Base-by-base conservation (phyloP, 1,284 basidiomycete species). In the Somion occarium region DNA sequence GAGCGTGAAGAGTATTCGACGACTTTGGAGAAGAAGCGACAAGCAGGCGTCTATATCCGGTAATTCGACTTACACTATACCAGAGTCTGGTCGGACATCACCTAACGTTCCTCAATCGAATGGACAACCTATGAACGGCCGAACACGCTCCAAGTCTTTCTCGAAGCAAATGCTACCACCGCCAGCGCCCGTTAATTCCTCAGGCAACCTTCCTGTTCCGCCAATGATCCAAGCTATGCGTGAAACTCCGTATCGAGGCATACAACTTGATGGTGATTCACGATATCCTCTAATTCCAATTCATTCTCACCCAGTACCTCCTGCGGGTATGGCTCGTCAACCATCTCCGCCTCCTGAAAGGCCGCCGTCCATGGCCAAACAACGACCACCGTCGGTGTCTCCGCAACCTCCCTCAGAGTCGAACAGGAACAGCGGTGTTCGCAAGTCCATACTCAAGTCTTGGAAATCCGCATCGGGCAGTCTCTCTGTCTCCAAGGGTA, bases 1-100 rank as follows among this genome's bases (percentile, higher is more conserved):
- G 68, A 80, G 78, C 26, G 82, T 89, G 54, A 88, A 82, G 66
- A 75, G 75, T 52, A 76, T 90, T 59, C 83, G 79, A 64, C 85
- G 79, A 54, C 63, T 90, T 23, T 90, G 86, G 88, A 77, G 85
- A 57, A 85, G 78, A 73, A 86, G 81, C 59, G 78, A 78, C 61
- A 81, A 82, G 52, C 71, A 72, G 43, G 67, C 73, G 47, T 63
- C 65, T n/a, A 52, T 61, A 5, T 64, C 67, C 0, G 56, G 60
- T 13, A n/a, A n/a, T n/a, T 54, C 58, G n/a, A 50, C 56, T 7
- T 57, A 60, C 3, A 42, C 54, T 1, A 51, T 56, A 25, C 57
- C 60, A 1, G 59, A 60, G 9, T 65, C 64, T 13, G 64, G 66
- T 7, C 56, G 63, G 23, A 46, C 59, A 5, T 68, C 66, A 12